Base-by-base conservation (phyloP, 1,139 yeast species). In the Zhuliangozyma parablackwelliae region DNA sequence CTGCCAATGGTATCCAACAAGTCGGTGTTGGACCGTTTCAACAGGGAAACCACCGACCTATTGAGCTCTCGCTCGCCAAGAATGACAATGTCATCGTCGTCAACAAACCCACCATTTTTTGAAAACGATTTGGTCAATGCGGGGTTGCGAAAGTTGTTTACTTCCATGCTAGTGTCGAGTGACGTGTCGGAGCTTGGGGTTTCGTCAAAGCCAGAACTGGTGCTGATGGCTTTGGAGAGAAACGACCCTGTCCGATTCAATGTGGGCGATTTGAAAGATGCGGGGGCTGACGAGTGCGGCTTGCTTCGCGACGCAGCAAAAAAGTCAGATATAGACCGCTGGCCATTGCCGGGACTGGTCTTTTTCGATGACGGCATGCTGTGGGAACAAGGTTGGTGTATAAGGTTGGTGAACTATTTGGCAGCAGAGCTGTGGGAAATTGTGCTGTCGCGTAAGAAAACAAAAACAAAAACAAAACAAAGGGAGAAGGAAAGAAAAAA, bases 101-200 rank as follows among this genome's bases (percentile, higher is more conserved):
- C 24, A 7, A 3, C 24, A 23, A 7, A 8, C 7, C 2, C 7
- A 2, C 12, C 20, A 8, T 32, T 32, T 10, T 25, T 24, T 10
- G 11, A 21, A 34, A 43, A 38, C 8, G 53, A 39, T 33, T 38
- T 39, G 12, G 46, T 37, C 21, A 59, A 39, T 10, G 44, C 32
- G 2, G 62, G 59, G 35, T 52, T 55, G 29, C 49, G 44, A 42
- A 61, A 61, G 40, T 61, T 61, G 30, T 48, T 50, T 7, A 59
- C 38, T 32, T 61, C 67, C 12, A 36, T 31, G 5, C 65, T 63
- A 1, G 64, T 58, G 8, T 46, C 64, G 37, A 59, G 49, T 2
- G 67, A 61, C 5, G 56, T 56, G 34, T 61, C 65, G 11, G 60
- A 51, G 40, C 58, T 57, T 1, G 49, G 48, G 10, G 50, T 34